These are phyloP conservation scores for Cucurbita argyrosperma DNA, from an alignment of 306 rosid species.

Conservation along the genomic window DNA sequence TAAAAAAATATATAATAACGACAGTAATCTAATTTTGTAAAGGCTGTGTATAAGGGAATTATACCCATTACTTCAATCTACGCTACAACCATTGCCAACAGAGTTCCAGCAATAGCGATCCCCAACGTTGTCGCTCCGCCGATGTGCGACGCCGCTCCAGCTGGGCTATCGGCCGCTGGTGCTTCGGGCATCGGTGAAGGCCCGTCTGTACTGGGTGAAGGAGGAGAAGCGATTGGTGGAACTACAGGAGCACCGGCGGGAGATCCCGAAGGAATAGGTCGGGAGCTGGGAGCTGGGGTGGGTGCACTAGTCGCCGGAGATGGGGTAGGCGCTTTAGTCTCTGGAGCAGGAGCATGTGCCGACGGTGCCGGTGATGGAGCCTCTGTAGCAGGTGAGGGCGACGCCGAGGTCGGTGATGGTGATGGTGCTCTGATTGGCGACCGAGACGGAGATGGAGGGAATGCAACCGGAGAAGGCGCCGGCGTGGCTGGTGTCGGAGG, in stretches of 20 bases:
- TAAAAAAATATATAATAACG: too few species aligned
- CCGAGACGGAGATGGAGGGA: not conserved
- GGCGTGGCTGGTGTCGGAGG: not conserved
- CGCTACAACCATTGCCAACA: not conserved
- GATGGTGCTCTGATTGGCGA: not conserved
- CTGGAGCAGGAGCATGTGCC: not conserved
- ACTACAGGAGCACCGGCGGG: not conserved
- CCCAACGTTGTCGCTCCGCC: not conserved
- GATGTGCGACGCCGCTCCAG: constrained; percentile 1
- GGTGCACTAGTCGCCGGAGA: not conserved
- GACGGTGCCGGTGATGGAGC: not conserved
- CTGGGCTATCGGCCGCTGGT: not conserved
- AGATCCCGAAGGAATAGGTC: not conserved
- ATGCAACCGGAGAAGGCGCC: not conserved
- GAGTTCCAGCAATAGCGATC: not conserved
- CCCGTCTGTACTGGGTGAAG: not conserved
- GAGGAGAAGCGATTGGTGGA: not conserved
- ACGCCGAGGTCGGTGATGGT: not conserved
- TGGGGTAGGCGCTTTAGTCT: not conserved
- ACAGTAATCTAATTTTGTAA: not conserved
- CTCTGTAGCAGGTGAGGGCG: not conserved
- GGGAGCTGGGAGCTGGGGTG: not conserved
- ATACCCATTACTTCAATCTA: not conserved
- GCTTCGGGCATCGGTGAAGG: not conserved
- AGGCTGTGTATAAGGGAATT: not conserved